Evolutionary conservation across 2,329 filamentous ascomycete species (phyloP).

Genomic region (Cyclaneusma minus): DNA sequence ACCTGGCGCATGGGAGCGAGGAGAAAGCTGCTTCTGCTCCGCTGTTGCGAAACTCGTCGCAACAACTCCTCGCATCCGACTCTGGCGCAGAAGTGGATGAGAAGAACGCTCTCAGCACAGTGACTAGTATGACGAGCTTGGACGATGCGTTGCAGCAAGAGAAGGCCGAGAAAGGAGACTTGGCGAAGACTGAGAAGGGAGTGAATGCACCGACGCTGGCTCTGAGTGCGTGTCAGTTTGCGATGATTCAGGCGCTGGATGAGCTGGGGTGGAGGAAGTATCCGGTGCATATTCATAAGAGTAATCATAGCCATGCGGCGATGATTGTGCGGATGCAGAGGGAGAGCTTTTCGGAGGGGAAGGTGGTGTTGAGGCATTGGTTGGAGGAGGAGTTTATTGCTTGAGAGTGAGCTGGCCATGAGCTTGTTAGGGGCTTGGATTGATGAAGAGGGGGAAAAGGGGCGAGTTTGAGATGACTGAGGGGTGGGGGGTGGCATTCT

Average conservation of each 20-base stretch:
- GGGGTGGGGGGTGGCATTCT: too few relatives aligned
- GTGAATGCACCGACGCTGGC: slow-evolving; percentile 51
- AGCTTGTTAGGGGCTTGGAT: too few relatives aligned
- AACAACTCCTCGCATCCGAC: too few relatives aligned
- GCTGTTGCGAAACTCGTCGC: too few relatives aligned
- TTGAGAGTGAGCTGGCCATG: too few relatives aligned
- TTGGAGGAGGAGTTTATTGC: slow-evolving; percentile 64
- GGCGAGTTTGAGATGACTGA: too few relatives aligned
- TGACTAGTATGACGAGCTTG: too few relatives aligned
- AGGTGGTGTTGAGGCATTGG: slow-evolving; percentile 69
- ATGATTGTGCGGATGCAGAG: slow-evolving; percentile 68
- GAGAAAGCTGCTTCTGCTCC: slow-evolving; percentile 27
- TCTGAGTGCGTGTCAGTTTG: slow-evolving; percentile 65
- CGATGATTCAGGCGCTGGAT: slow-evolving; percentile 68
- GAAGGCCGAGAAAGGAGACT: slow-evolving; percentile 18
- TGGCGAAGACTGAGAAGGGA: slow-evolving; percentile 24
- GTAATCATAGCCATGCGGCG: slow-evolving; percentile 72
- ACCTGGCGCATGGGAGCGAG: slow-evolving; percentile 42
- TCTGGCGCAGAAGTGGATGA: too few relatives aligned
- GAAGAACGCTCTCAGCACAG: too few relatives aligned
- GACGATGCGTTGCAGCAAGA: slow-evolving; percentile 6
- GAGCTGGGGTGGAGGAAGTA: slow-evolving; percentile 47
- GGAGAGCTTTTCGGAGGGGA: slow-evolving; percentile 57
- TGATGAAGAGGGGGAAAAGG: too few relatives aligned
- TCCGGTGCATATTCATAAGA: slow-evolving; percentile 60